Conservation (phyloP, 768 basidiomycete species). For the Mrakia gelida region DNA sequence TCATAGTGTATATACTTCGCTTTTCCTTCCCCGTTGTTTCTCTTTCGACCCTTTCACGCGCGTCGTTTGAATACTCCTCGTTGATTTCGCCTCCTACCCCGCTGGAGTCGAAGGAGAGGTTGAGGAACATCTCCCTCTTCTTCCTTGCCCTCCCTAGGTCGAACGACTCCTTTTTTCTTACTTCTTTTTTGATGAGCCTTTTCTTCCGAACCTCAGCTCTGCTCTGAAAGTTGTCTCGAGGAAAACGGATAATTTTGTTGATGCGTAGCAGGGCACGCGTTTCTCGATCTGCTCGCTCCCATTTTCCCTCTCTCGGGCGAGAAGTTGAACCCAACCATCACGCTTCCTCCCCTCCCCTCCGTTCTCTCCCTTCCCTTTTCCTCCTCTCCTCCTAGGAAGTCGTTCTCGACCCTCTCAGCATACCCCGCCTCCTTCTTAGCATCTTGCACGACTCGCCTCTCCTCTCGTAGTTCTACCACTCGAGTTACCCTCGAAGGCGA, state of each 20-base stretch:
- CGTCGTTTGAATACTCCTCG: not conserved
- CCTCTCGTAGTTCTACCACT: not conserved
- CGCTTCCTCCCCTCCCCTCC: not conserved
- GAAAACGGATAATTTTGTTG: not conserved
- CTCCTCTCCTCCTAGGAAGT: not conserved
- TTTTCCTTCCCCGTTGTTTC: not conserved
- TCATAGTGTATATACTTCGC: constrained; percentile 4
- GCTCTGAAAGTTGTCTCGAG: not conserved
- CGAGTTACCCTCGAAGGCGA: not conserved
- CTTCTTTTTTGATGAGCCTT: constrained; percentile 4
- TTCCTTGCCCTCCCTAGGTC: not conserved
- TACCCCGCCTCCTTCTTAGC: not conserved
- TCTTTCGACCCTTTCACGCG: not conserved
- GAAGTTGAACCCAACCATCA: not conserved
- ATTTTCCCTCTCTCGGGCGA: not conserved
- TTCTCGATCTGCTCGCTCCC: not conserved
- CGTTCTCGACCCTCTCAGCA: not conserved
- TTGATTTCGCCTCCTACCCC: not conserved
- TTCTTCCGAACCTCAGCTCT: not conserved
- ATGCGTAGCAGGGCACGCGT: not conserved
- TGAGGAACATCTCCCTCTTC: not conserved
- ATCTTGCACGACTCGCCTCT: constrained; percentile 2
- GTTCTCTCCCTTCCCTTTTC: not conserved
- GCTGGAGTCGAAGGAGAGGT: not conserved
- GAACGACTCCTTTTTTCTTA: not conserved